Conservation (phyloP, 2,329 filamentous ascomycete species). For the Neofusicoccum cordaticola region DNA sequence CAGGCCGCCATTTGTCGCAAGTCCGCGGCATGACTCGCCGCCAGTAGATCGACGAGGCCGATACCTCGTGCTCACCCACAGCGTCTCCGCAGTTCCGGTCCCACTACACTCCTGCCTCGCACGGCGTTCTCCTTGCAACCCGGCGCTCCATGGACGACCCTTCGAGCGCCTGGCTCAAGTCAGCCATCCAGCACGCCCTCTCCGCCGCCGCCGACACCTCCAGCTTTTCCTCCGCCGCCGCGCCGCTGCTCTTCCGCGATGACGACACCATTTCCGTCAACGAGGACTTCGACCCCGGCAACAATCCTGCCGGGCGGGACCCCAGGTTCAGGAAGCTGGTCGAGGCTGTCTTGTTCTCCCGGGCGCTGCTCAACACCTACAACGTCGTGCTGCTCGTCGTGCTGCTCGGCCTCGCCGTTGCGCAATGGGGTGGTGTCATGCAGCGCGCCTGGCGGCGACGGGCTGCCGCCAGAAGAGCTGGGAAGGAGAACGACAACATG, state of each 20-base stretch:
- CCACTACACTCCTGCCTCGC: not conserved
- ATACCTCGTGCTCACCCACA: not conserved
- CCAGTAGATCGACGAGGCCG: slow-evolving; percentile 6
- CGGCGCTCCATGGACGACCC: slow-evolving; percentile 2
- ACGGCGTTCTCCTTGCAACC: not conserved
- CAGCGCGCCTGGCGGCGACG: slow-evolving; percentile 17
- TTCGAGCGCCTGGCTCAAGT: not conserved
- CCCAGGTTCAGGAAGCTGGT: slow-evolving; percentile 36
- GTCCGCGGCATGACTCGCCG: not conserved
- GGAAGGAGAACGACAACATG: not conserved
- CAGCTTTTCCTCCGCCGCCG: not conserved
- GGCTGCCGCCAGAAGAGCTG: not conserved
- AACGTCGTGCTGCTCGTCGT: slow-evolving; percentile 39
- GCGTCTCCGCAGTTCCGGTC: not conserved
- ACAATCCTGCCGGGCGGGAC: slow-evolving; percentile 30
- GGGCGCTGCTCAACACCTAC: slow-evolving; percentile 39
- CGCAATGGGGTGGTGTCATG: slow-evolving; percentile 34
- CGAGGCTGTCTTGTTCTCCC: slow-evolving; percentile 37
- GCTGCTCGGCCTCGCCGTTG: slow-evolving; percentile 35
- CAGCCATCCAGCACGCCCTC: not conserved
- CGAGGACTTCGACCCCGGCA: slow-evolving; percentile 4
- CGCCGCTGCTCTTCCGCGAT: not conserved
- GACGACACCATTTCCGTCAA: slow-evolving; percentile 9
- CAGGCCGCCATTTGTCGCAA: not conserved
- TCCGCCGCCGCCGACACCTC: not conserved